Evolutionary conservation across 2,329 filamentous ascomycete genomes (phyloP), one percentile per base, ranked within the genome.

Genomic region (Madurella mycetomatis): DNA sequence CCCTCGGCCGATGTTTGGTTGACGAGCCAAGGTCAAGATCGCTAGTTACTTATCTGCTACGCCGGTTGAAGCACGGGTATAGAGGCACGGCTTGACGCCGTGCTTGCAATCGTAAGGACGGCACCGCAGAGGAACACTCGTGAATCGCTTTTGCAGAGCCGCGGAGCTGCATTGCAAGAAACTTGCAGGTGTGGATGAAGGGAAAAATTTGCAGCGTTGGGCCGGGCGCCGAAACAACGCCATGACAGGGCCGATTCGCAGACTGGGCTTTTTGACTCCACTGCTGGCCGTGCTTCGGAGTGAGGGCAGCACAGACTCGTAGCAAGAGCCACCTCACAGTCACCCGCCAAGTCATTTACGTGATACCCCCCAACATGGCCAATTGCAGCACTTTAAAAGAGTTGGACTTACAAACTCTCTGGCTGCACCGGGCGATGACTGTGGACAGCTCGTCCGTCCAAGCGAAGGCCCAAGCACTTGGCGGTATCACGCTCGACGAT

Each of bases 381-480:
- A 51, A 51, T 48, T 48, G 48, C 19, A 51, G 42, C 25, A 12
- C 19, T 18, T n/a, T 30, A 17, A 16, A 12, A 41, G 12, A 17
- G 44, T 46, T 39, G 42, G 43, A 45, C 43, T 58, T 55, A 50
- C 51, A 56, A 46, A 49, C 48, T 54, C 40, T 40, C 40, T 25
- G 31, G 4, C 19, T 48, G 49, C n/a, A 60, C 47, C 46, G 49
- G 55, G 54, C 47, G 19, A 47, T 25, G 46, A n/a, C 39, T 37
- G 13, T 37, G 34, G 34, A 53, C 41, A 40, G 41, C 30, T 30
- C 47, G 37, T 43, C 13, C 51, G 42, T 48, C 41, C 45, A 45
- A 41, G 42, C 25, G 31, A 44, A 17, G 44, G 25, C 47, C 56
- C 53, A 53, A 54, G 53, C 47, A 43, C 60, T 62, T 62, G 60